These are phyloP conservation scores for Kwoniella europaea DNA, from an alignment of 768 basidiomycete species.

Conservation along the genomic window DNA sequence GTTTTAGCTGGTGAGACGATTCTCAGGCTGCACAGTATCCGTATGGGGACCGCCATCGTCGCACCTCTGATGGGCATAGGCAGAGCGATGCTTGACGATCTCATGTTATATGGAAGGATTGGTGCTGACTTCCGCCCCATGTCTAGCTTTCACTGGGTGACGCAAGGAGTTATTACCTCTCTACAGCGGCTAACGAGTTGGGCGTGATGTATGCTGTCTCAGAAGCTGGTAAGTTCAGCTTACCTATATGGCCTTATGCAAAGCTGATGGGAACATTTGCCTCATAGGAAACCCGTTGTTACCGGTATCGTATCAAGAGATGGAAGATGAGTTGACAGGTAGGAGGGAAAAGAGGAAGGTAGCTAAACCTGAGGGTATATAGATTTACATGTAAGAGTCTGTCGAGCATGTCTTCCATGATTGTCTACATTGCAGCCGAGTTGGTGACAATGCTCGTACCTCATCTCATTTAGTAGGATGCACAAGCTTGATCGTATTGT, in stretches of 20 bases:
- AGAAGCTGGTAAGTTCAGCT: slow-evolving; percentile 48
- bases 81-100: neutral
- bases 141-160: slow-evolving; percentile 57
- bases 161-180: slow-evolving; percentile 58
- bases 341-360: slow-evolving; percentile 59
- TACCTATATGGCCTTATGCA: neutral
- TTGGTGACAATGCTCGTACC: no score
- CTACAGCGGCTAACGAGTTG: slow-evolving; percentile 58
- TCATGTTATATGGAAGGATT: neutral
- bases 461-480: no score
- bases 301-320: slow-evolving; percentile 60
- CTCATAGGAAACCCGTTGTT: slow-evolving; percentile 54
- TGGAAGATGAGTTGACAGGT: slow-evolving; percentile 59
- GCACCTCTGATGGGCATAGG: neutral
- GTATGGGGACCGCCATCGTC: no score
- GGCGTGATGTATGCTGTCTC: slow-evolving; percentile 57
- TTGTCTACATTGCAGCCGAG: no score
- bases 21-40: no score
- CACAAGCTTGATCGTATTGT: no score
- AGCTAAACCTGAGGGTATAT: slow-evolving; percentile 57
- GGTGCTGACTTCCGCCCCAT: neutral
- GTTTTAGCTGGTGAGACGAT: no score
- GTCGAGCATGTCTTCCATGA: no score
- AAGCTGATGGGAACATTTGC: neutral
- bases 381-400: neutral